These are phyloP conservation scores for Lepiota brunneoincarnata DNA, from an alignment of 768 basidiomycete species.

Conservation along the genomic window DNA sequence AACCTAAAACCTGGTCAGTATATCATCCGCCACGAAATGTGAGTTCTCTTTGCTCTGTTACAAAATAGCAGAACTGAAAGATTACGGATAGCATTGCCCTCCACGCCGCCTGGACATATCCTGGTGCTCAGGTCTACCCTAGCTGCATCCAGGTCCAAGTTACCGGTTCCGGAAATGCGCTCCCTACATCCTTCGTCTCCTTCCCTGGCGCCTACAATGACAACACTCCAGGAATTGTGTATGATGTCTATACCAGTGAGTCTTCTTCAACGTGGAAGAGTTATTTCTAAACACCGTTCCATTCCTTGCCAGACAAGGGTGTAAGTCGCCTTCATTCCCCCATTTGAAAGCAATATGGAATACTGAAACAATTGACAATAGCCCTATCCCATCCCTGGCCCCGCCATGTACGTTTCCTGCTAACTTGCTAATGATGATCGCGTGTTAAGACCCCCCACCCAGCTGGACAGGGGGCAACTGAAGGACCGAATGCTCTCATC, in stretches of 20 bases:
- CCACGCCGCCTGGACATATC: constrained; percentile 33
- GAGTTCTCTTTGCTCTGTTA: constrained; percentile 2
- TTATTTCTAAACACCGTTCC: background rate
- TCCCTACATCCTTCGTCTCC: constrained; percentile 42
- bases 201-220: constrained; percentile 43
- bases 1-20: constrained; percentile 44
- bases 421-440: background rate
- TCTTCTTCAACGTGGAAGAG: background rate
- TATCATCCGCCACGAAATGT: constrained; percentile 46
- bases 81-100: constrained; percentile 29
- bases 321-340: constrained; percentile 1
- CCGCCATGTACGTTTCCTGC: constrained; percentile 31
- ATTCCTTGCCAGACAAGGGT: constrained; percentile 7
- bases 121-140: constrained; percentile 41
- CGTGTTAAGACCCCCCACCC: background rate
- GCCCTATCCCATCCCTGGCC: constrained; percentile 40
- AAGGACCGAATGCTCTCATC: background rate
- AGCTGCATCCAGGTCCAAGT: constrained; percentile 43
- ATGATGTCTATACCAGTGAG: constrained; percentile 31
- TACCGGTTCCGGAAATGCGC: constrained; percentile 39
- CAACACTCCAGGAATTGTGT: constrained; percentile 30
- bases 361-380: constrained; percentile 4
- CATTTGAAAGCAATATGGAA: too few species aligned
- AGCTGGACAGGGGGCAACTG: constrained; percentile 18
- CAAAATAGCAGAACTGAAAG: background rate